A percentile compares a stretch with the other conserved stretches of the same genome.
Evolutionary conservation across 169 alveolate species (phyloP).

Genomic region (Plasmodium cynomolgi): DNA sequence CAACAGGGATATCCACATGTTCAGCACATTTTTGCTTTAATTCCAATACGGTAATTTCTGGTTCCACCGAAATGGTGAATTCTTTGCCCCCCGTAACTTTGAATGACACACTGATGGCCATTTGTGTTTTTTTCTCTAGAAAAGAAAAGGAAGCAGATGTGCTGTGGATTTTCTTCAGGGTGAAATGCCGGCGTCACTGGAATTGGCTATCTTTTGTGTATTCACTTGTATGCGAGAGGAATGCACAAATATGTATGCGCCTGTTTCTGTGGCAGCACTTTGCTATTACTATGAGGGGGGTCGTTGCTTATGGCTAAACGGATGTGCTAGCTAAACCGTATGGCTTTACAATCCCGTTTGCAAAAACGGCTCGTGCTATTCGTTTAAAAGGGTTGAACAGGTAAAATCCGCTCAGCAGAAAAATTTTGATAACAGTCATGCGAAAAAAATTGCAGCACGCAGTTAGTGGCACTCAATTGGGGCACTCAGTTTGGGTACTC

Average conservation of each 20-base stretch:
- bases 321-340: not conserved
- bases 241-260: not conserved
- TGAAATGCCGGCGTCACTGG: not conserved
- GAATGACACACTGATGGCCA: conserved; percentile 79
- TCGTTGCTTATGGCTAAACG: not conserved
- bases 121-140: not conserved
- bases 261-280: not conserved
- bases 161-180: not conserved
- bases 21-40: conserved; percentile 84
- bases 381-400: not conserved
- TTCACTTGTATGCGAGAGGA: not conserved
- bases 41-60: conserved; percentile 80
- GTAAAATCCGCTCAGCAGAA: not conserved
- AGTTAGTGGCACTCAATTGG: not conserved
- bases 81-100: conserved; percentile 89
- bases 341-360: not conserved
- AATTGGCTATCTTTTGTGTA: not conserved
- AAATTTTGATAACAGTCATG: not conserved
- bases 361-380: not conserved
- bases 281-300: not conserved
- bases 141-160: not conserved
- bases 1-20: conserved; percentile 83
- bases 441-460: not conserved
- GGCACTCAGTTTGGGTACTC: too few relatives aligned
- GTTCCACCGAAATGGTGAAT: conserved; percentile 80